Evolutionary conservation across 208 protist species (phyloP), one percentile per base, ranked within the genome.

Genomic region (Trypanosoma platydactyli): DNA sequence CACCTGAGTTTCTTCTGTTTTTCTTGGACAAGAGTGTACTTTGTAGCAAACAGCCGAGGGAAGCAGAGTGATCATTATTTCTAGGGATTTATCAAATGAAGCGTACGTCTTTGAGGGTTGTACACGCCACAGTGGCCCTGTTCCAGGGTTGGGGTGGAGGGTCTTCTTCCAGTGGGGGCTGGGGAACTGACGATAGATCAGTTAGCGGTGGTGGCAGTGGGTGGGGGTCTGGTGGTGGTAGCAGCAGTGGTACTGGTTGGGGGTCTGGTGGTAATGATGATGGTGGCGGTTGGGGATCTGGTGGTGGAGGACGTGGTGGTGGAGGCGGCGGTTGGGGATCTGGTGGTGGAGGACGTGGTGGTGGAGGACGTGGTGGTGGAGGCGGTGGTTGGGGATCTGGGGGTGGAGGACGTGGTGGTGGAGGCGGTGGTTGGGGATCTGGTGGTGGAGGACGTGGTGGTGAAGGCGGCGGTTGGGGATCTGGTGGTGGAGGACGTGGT

Each of bases 111-210:
- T 69, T 73, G 25, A 64, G 58, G 44, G 38, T 83, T 49, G 33
- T 83, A 42, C 65, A 74, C 27, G 64, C 54, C 35, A 86, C 68
- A 22, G 71, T 62, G 18, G 52, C 69, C 11, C 29, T 78, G 0
- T 60, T 82, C 58, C 82, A 89, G 56, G 88, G 88, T 1, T 89
- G 88, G 85, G 88, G 88, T 9, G 69, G 64, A 38, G 60, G 58
- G 0, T 71, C 69, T 25, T 72, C 67, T 27, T 71, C 45, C 11
- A 38, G 63, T 56, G 74, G 63, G 42, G 74, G 74, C 20, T 72
- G 76, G 76, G 70, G 76, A n/a, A 30, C 54, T 49, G 69, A 63
- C 27, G 63, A 60, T 35, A 53, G 68, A 9, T 41, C 46, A n/a
- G 60, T 49, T 12, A 53, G 60, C 38, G 59, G 64, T 24, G 35